phyloP scores from a whole-genome alignment of 768 basidiomycete genomes.

The Boletus sensibilis region DNA sequence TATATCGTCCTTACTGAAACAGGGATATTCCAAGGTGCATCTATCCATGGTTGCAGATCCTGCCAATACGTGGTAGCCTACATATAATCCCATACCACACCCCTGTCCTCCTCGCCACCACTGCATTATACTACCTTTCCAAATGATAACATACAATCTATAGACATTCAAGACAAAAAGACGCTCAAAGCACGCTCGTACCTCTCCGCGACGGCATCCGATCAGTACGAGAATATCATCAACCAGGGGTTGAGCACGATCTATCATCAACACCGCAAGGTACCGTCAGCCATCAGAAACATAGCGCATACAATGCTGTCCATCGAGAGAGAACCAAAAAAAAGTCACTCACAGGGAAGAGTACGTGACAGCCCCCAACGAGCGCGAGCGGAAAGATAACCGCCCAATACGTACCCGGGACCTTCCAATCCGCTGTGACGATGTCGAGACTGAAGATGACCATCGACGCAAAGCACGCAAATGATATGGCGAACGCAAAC shows the following conservation, averaged over 20 bases:
- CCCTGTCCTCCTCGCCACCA: background rate
- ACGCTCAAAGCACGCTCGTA: background rate
- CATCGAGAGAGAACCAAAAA: background rate
- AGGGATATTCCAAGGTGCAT: background rate
- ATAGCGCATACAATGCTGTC: background rate
- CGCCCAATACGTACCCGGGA: slow-evolving; percentile 65
- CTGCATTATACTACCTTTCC: background rate
- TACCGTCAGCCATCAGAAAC: background rate
- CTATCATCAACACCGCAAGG: slow-evolving; percentile 27
- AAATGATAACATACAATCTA: background rate
- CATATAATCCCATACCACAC: background rate
- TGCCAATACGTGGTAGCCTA: background rate
- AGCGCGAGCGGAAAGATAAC: slow-evolving; percentile 74
- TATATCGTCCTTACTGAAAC: background rate
- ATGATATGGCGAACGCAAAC: slow-evolving; percentile 56
- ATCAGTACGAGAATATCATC: slow-evolving; percentile 72
- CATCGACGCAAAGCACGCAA: slow-evolving; percentile 51
- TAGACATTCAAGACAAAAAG: background rate
- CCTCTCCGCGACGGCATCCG: no score
- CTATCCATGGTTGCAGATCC: background rate
- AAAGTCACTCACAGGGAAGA: slow-evolving; percentile 63
- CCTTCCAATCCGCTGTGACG: slow-evolving; percentile 63
- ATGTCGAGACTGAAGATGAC: slow-evolving; percentile 51
- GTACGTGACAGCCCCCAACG: slow-evolving; percentile 61
- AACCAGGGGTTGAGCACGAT: slow-evolving; percentile 88